phyloP scores from a whole-genome alignment of 2,329 filamentous ascomycete species.

The Keithomyces neogunnii region DNA sequence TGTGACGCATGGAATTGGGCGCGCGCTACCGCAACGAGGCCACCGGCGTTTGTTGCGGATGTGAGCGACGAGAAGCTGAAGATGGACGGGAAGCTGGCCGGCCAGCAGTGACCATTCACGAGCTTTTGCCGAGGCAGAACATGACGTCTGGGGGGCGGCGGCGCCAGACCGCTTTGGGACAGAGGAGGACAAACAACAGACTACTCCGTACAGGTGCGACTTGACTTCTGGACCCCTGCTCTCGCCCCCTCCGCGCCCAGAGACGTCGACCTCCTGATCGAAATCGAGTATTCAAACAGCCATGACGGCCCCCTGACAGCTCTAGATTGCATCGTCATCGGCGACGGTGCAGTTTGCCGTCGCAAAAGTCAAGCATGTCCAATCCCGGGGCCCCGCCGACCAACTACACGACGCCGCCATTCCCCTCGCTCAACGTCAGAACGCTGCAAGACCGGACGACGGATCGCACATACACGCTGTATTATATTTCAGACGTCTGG shows the following conservation, averaged over 20 bases:
- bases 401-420: conserved; percentile 58
- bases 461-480: conserved; percentile 51
- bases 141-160: conserved; percentile 2
- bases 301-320: background rate
- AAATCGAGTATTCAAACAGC: background rate
- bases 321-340: background rate
- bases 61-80: conserved; percentile 5
- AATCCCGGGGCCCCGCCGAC: conserved; percentile 25
- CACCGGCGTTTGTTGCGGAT: background rate
- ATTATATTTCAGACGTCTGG: conserved; percentile 70
- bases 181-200: background rate
- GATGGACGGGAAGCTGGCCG: background rate
- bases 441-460: conserved; percentile 33
- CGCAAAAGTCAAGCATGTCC: conserved; percentile 5
- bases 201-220: background rate
- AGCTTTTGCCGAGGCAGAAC: conserved; percentile 19
- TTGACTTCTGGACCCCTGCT: background rate
- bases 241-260: background rate
- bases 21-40: background rate
- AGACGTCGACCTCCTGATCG: background rate
- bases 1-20: conserved; percentile 4
- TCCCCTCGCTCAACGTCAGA: conserved; percentile 77
- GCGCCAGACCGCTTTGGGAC: background rate
- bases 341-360: background rate
- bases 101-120: background rate